phyloP scores from a whole-genome alignment of 106 monocot genomes.

The Dioscorea alata region DNA sequence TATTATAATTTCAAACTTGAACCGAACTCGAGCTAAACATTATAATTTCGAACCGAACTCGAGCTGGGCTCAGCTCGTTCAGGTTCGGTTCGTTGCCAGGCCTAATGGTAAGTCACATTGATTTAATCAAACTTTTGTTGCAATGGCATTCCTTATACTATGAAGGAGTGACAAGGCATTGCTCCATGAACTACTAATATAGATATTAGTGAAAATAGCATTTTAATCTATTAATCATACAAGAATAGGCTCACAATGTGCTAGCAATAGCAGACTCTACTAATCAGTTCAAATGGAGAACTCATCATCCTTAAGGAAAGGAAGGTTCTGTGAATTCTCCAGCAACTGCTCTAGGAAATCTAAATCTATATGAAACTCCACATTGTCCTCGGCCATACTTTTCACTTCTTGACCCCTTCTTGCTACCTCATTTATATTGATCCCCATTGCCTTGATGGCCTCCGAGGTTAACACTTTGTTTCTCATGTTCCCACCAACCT shows the following conservation, averaged over 20 bases:
- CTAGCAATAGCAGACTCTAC: too few species aligned
- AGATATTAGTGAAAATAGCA: neutral
- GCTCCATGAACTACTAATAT: too few species aligned
- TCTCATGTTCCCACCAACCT: conserved; percentile 14
- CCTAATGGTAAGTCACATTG: too few species aligned
- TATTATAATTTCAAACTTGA: too few species aligned
- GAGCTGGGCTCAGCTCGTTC: too few species aligned
- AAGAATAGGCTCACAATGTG: too few species aligned
- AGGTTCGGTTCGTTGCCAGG: too few species aligned
- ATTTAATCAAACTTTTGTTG: neutral
- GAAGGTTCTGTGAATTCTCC: conserved; percentile 40
- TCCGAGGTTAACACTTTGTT: neutral
- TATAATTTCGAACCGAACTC: too few species aligned
- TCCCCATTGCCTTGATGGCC: neutral
- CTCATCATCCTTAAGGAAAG: conserved; percentile 52
- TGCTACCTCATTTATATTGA: neutral
- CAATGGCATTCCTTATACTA: too few species aligned
- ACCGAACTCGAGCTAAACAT: too few species aligned
- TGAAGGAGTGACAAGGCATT: too few species aligned
- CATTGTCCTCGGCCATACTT: conserved; percentile 9
- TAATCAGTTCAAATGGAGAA: conserved; percentile 3
- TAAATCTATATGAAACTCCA: conserved; percentile 25
- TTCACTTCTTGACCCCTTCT: neutral
- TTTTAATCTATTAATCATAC: neutral
- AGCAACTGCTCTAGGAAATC: conserved; percentile 42